Evolutionary conservation across 2,329 filamentous ascomycete genomes (phyloP).

Genomic region (Ophiognomonia clavigignenti-juglandacearum): DNA sequence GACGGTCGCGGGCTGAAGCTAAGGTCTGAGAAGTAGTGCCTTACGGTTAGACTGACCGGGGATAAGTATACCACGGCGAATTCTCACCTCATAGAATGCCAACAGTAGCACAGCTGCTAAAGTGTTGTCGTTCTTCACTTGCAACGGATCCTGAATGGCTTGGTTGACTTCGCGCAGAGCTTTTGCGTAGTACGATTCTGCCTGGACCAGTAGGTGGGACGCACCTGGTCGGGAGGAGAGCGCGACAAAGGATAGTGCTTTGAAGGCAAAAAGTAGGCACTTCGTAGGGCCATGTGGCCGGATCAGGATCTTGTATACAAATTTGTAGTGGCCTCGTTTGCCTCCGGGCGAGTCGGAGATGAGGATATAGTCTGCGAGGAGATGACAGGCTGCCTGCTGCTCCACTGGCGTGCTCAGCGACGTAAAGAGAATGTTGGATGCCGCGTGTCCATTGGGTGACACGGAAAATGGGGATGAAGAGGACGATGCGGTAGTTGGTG

Average conservation of each 20-base stretch:
- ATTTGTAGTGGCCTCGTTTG: constrained; percentile 4
- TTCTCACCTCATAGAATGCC: constrained; percentile 8
- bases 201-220: constrained; percentile 3
- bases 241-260: constrained; percentile 8
- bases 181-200: constrained; percentile 7
- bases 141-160: constrained; percentile 7
- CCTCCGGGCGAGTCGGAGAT: constrained; percentile 2
- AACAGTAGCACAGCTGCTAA: constrained; percentile 6
- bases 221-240: constrained; percentile 5
- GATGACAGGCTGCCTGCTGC: constrained; percentile 20
- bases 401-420: constrained; percentile 17
- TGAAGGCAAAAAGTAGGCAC: constrained; percentile 10
- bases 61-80: too few relatives aligned
- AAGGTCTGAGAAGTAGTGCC: too few relatives aligned
- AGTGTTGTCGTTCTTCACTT: constrained; percentile 6
- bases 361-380: constrained; percentile 20
- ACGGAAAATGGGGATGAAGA: constrained; percentile 19
- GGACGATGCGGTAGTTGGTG: constrained; percentile 1
- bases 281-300: constrained; percentile 8
- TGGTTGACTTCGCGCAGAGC: constrained; percentile 7
- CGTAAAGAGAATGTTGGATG: neutral
- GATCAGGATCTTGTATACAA: constrained; percentile 6
- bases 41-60: too few relatives aligned
- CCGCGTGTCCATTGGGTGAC: neutral
- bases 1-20: constrained; percentile 16